Evolutionary conservation across 2,329 filamentous ascomycete species (phyloP), one percentile per base, ranked within the genome.

Genomic region (Malbranchea cinnamomea): DNA sequence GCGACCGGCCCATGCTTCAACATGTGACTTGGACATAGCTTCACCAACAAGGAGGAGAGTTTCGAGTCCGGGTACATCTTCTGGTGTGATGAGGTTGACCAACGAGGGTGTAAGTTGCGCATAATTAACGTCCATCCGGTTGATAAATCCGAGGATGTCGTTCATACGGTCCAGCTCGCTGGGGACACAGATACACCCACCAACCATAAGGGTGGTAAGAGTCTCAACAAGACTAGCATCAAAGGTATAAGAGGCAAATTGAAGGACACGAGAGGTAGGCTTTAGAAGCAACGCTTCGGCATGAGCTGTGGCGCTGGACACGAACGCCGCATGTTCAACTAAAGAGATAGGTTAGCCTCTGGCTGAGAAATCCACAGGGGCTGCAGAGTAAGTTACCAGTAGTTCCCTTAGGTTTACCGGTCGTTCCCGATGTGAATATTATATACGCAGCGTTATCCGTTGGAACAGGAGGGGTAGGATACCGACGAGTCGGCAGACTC

Each of bases 141-240:
- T 53, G 14, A 71, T 62, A 1, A 53, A 54, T 1, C 54, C 56
- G 1, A 50, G 47, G 4, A 70, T 53, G 25, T 65, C 53, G 27
- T 56, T 52, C 8, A 73, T 52, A 22, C 64, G 69, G 35, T 68
- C 62, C 6, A 56, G 44, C 0, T 62, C 50, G 0, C 61, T 60
- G 0, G 71, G 69, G 2, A 75, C 59, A 33, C 71, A 74, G 4
- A 76, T 57, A 23, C 67, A 72, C 0, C 62, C 68, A 4, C 69
- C 69, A 15, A 59, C 45, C 1, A 61, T 48, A 4, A 72, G 49
- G 0, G 67, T 59, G 0, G 57, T 59, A 31, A 70, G 58, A 1
- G 63, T 54, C 39, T 69, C 66, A 5, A 56, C 46, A 20, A 68
- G 45, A 27, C 58, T 54, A 11, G 62, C 52, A 40, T 69, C 63